Evolutionary conservation across 768 basidiomycete genomes (phyloP).

Genomic region (Collybiopsis luxurians): DNA sequence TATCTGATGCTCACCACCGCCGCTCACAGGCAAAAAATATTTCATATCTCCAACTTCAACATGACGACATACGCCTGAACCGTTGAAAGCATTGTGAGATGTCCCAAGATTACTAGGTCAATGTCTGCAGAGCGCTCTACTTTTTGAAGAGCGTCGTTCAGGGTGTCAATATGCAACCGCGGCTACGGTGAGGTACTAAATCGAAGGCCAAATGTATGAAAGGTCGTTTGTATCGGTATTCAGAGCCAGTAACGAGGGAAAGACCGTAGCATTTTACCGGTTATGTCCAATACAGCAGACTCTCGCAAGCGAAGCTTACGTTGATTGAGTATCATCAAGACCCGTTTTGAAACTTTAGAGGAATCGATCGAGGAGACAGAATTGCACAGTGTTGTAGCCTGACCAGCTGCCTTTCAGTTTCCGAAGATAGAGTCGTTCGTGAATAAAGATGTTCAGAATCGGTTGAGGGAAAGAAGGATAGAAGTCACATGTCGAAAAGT

Average conservation of each 20-base stretch:
- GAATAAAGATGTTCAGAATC: too few relatives aligned
- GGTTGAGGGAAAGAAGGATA: too few relatives aligned
- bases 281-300: too few relatives aligned
- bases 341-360: too few relatives aligned
- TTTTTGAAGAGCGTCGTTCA: conserved; percentile 68
- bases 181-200: conserved; percentile 76
- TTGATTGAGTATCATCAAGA: too few relatives aligned
- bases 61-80: conserved; percentile 82
- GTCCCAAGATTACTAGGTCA: conserved; percentile 73
- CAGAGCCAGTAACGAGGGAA: not conserved
- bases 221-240: conserved; percentile 44
- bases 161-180: conserved; percentile 80
- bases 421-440: too few relatives aligned
- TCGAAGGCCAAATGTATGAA: conserved; percentile 88
- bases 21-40: conserved; percentile 78
- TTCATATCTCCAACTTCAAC: conserved; percentile 71
- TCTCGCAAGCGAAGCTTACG: too few relatives aligned
- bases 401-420: too few relatives aligned
- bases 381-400: too few relatives aligned
- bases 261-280: too few relatives aligned
- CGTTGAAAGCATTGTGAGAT: conserved; percentile 38
- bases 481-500: too few relatives aligned
- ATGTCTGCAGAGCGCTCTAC: conserved; percentile 50
- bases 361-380: too few relatives aligned
- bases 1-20: conserved; percentile 67